A percentile compares a stretch with the other conserved stretches of the same genome.
Conservation (phyloP, 148 eudicot genomes). For the Chenopodium formosanum region DNA sequence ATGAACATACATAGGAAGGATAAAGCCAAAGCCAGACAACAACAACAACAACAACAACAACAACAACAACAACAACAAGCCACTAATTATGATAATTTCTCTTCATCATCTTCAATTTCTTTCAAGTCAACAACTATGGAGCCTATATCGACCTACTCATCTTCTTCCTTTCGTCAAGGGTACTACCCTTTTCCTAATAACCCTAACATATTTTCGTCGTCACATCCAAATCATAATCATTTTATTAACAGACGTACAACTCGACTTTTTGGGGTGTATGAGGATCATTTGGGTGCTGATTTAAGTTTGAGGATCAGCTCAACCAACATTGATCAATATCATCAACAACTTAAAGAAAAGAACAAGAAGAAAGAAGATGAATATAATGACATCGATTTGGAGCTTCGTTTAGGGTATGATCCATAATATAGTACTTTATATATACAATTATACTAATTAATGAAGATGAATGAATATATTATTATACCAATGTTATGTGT, state of each 20-base stretch:
- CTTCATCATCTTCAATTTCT: background rate
- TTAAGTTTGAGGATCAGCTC: conserved; percentile 37
- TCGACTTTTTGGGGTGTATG: conserved; percentile 18
- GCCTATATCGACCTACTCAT: conserved; percentile 8
- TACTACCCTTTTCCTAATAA: conserved; percentile 26
- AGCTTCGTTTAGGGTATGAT: conserved; percentile 55
- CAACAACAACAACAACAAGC: background rate
- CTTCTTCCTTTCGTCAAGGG: conserved; percentile 22
- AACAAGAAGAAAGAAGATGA: background rate
- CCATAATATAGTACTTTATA: conserved; percentile 13
- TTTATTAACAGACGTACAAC: background rate
- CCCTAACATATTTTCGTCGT: conserved; percentile 12
- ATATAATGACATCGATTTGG: conserved; percentile 44
- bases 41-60: background rate
- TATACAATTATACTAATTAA: background rate
- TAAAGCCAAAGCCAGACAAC: conserved; percentile 45
- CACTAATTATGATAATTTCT: background rate
- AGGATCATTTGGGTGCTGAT: conserved; percentile 28
- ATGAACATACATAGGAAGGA: conserved; percentile 64
- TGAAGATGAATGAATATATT: no score
- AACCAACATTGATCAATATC: background rate
- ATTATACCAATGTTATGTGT: no score
- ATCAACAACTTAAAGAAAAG: background rate
- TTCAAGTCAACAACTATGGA: conserved; percentile 1
- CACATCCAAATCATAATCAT: background rate